Evolutionary conservation across 2,329 filamentous ascomycete genomes (phyloP), one percentile per base, ranked within the genome.

Genomic region (Ceratocystis papillata): DNA sequence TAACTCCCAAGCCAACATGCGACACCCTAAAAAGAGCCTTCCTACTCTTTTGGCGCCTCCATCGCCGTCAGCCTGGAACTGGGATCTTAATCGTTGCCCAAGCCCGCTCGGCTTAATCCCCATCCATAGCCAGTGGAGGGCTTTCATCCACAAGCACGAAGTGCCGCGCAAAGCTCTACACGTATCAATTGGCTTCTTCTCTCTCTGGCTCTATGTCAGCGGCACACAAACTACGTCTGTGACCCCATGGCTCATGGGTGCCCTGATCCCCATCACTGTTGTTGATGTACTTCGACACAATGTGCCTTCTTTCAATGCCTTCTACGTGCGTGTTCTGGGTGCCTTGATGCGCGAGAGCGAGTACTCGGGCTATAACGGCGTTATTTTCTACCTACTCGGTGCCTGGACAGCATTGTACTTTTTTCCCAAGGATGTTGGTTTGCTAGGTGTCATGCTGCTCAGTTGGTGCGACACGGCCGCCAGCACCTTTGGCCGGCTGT

Each of bases 401-500:
- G 87, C 91, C 33, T 96, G 91, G 85, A 81, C 86, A 41, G 90
- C 93, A 17, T 83, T 97, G 70, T 84, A 84, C 70, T 90, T 90
- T 74, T 90, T 95, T 75, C 90, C 92, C 69, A 99, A 97, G 77
- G 94, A 99, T 72, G 83, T 99, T 28, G 91, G 87, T 6, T 87
- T 96, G 62, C 87, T 97, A 79, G 87, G 88, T 68, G 88, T 97
- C 55, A 79, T 99, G 72, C 82, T 99, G 50, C 83, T 99, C 28
- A 95, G 89, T 73, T 99, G 94, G 94, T 99, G 94, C 76, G 94
- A 99, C 75, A 97, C 94, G 0, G 94, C 94, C 45, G 94, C 94
- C 63, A 94, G 88, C 73, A 99, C 94, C 0, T 92, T 99, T 73
- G 94, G 94, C 64, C 84, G 94, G 65, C 79, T 93, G 15, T 97